Conservation (phyloP, 768 basidiomycete genomes). For the Suillus americanus region DNA sequence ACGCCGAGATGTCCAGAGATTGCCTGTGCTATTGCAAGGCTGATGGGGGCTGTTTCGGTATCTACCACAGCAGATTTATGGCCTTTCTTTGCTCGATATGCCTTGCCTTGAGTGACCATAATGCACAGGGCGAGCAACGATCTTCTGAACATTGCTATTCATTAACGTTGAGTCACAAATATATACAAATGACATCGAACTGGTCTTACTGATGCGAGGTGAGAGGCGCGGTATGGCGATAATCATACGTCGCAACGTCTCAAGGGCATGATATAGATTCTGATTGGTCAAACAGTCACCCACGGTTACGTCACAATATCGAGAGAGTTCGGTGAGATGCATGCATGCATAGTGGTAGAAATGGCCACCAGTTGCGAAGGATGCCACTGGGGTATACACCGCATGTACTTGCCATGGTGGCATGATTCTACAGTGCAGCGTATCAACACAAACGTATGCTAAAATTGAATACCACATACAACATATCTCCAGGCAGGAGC, state of each 20-base stretch:
- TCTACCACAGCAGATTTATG: no score
- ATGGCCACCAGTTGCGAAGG: conserved; percentile 4
- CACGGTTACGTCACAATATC: neutral
- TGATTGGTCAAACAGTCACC: conserved; percentile 5
- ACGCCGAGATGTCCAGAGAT: no score
- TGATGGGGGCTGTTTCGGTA: no score
- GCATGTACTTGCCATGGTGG: conserved; percentile 5
- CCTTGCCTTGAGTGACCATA: no score
- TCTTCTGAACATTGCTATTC: neutral
- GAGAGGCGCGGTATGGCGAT: neutral
- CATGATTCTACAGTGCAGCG: conserved; percentile 8
- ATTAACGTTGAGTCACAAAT: no score
- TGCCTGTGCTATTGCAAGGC: no score
- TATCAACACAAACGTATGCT: no score
- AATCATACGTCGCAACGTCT: conserved; percentile 3
- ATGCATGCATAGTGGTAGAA: conserved; percentile 9
- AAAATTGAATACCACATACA: no score
- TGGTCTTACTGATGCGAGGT: neutral
- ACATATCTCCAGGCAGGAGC: no score
- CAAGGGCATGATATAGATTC: neutral
- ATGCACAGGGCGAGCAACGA: neutral
- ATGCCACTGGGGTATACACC: conserved; percentile 6
- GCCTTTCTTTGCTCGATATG: no score
- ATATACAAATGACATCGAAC: neutral
- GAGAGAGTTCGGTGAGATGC: conserved; percentile 9